Evolutionary conservation across 257 asterid genomes (phyloP), one percentile per base, ranked within the genome.

Genomic region (Salvia rosmarinus): DNA sequence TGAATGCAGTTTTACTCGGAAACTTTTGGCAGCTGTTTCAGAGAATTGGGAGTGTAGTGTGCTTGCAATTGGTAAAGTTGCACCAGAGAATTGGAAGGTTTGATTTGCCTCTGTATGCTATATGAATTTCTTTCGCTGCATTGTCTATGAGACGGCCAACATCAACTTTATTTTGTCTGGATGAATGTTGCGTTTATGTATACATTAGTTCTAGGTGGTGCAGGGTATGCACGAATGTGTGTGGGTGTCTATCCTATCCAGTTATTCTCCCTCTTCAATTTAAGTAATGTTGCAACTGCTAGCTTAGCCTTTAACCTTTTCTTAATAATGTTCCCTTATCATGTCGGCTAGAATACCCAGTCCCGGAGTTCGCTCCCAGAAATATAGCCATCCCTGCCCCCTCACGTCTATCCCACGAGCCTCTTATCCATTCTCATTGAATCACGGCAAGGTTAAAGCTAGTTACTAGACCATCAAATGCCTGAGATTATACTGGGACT

Each of bases 31-130:
- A 70, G 98, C 97, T 9, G 96, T 89, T 63, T 84, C 77, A n/a
- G 90, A 91, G 86, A 86, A 77, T 39, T 94, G 98, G 98, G 89
- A 91, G 73, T 64, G 56, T 79, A 89, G 89, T 68, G 96, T 90
- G 82, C 83, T 77, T 67, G 83, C 83, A 55, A 87, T 94, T 55
- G 93, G 83, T 74, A 87, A 86, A 84, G 82, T 87, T 72, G 95
- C 88, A 35, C 96, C 98, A 0, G 79, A 30, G 50, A 82, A 85
- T 75, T 94, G 97, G 97, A 94, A 89, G 97, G 98, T 93, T 57
- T 59, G 85, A 65, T 78, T 55, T 32, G 39, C 34, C 47, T 54
- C 75, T 37, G 28, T 77, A 37, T 65, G 59, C 50, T 58, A 46
- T 58, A 17, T n/a, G 51, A 47, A 39, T 50, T 50, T 23, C 17